These are phyloP conservation scores for Dictyostelium discoideum DNA, from an alignment of 78 protist species.

Conservation along the genomic window dicty_2.7 NC_007089.4:6282501-6283000, in stretches of 20 bases:
- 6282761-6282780: background rate
- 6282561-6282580: background rate
- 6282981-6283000: background rate
- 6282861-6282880: background rate
- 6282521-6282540: background rate
- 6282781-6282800: background rate
- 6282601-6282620: background rate
- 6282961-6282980: conserved; percentile 14
- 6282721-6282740: no score
- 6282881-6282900: background rate
- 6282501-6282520: background rate
- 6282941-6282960: background rate
- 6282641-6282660: background rate
- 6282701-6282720: no score
- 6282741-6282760: background rate
- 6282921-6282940: background rate
- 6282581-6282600: background rate
- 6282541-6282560: background rate
- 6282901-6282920: background rate
- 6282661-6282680: background rate
- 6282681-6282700: no score
- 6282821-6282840: conserved; percentile 28
- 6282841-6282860: background rate
- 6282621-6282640: background rate
- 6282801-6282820: conserved; percentile 9